A percentile compares a stretch with the other conserved stretches of the same genome.
phyloP scores from a whole-genome alignment of 225 moss, liverwort and hornwort species.

The Climacium dendroides region DNA sequence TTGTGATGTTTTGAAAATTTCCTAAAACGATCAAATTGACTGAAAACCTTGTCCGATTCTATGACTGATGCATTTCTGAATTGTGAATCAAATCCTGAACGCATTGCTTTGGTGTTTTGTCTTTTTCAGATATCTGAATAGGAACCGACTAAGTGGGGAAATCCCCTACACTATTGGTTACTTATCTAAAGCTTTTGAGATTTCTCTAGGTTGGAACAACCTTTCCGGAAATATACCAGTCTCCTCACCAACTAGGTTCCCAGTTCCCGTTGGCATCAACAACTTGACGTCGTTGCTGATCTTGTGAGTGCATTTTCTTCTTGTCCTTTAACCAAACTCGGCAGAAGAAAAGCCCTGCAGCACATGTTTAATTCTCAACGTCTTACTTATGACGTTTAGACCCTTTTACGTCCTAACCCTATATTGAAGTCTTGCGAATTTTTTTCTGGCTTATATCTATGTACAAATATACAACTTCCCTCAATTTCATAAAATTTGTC shows the following conservation, averaged over 20 bases:
- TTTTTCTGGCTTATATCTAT: background rate
- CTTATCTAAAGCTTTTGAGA: slow-evolving; percentile 7
- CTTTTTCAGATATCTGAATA: slow-evolving; percentile 20
- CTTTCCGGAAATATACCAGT: slow-evolving; percentile 23
- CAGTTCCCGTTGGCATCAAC: slow-evolving; percentile 28
- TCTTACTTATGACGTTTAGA: background rate
- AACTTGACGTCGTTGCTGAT: slow-evolving; percentile 34
- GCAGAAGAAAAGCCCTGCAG: background rate
- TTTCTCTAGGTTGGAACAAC: slow-evolving; percentile 10
- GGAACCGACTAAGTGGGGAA: slow-evolving; percentile 23
- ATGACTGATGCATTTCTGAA: background rate
- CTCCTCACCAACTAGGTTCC: slow-evolving; percentile 6
- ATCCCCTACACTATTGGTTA: slow-evolving; percentile 21
- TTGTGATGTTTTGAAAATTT: background rate
- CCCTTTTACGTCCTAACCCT: too few species aligned
- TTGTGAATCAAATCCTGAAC: background rate
- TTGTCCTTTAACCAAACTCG: background rate
- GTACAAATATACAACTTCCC: too few species aligned
- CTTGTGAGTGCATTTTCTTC: slow-evolving; percentile 11
- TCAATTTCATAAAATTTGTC: too few species aligned
- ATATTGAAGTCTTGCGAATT: background rate
- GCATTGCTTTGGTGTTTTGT: background rate
- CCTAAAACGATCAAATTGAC: background rate
- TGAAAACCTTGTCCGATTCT: background rate
- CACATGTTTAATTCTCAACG: background rate